Base-by-base conservation (phyloP, 768 basidiomycete species). In the Russula brevipes region DNA sequence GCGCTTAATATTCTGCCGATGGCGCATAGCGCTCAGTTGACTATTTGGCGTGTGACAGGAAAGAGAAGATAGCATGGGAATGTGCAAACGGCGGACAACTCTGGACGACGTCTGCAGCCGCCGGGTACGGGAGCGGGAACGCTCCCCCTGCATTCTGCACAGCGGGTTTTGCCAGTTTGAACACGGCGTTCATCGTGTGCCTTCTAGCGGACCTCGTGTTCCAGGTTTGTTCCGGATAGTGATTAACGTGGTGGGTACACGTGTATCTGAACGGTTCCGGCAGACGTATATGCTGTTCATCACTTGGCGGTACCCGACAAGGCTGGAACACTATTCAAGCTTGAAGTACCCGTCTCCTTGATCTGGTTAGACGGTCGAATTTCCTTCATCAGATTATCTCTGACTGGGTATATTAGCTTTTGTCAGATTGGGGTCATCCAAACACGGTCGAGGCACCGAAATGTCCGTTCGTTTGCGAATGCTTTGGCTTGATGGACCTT, bases 251-350 rank as follows among this genome's bases (percentile, higher is more conserved):
- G 57, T 45, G 60, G 49, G 46, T 49, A 54, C 47, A 53, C 55
- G 35, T 64, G 51, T 60, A 50, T 56, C 54, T 64, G 44, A 57
- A 51, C 38, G 49, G 56, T 50, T 52, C 65, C 31, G 44, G 56
- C 68, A 88, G 88, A 70, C 86, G 55, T 89, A 89, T 79, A 86
- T 89, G 85, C 83, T 81, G 73, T 88, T 89, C 78, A 75, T 88
- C 73, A 79, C 78, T 69, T 91, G 87, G 88, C 79, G 87, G 60
- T 89, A 83, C 81, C 80, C 81, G 69, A 87, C 84, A 73, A 78
- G 85, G 68, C 74, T 88, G 73, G 83, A 85, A 73, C 82, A 86
- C 73, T 89, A 89, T 75, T 72, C 76, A 39, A 75, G 73, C 68
- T 80, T 89, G 82, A 84, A 85, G 70, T 83, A 84, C 57, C 82